Base-by-base conservation (phyloP, 1,284 basidiomycete species). In the Irpex rosettiformis region DNA sequence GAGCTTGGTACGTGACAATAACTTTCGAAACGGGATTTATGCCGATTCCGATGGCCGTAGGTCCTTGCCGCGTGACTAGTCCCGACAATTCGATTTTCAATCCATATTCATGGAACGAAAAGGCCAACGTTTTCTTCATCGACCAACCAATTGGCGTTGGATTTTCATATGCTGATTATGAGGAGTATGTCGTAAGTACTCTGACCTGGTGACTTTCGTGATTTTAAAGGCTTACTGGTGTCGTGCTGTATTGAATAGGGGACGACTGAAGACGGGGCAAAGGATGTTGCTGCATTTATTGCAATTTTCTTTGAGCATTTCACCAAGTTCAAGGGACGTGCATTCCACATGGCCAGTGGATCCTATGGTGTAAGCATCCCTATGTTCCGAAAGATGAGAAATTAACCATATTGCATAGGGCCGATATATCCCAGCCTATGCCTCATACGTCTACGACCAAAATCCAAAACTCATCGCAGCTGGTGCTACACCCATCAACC, bases 391-490 rank as follows among this genome's bases (percentile, higher is more conserved):
- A 16, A 45, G 4, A 53, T 37, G 21, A 6, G 13, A 10, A 8
- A 22, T 7, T 22, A 30, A n/a, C 2, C 11, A 1, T 6, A 2
- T 13, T 27, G 10, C 48, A 25, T 51, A 86, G 83, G 91, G 92
- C 1, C 83, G 89, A 28, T 93, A 93, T 70, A 76, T 94, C 5
- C 92, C 92, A 0, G 75, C 91, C 10, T 94, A 92, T 64, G 92
- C 91, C 0, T 77, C 87, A 1, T 83, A 84, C 21, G 82, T 94
- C 0, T 85, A 88, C 49, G 91, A 94, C 71, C 85, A 89, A 61
- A 94, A 94, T 69, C 72, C 79, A 10, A 69, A 70, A 21, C 73
- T 88, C 5, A 70, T 78, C n/a, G 73, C 79, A 18, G 79, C 77
- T 0, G 88, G 85, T 2, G 69, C 84, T 63, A 80, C 82, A 10